These are phyloP conservation scores for Psilocybe sp. DNA, from an alignment of 768 basidiomycete species.

Conservation along the genomic window DNA sequence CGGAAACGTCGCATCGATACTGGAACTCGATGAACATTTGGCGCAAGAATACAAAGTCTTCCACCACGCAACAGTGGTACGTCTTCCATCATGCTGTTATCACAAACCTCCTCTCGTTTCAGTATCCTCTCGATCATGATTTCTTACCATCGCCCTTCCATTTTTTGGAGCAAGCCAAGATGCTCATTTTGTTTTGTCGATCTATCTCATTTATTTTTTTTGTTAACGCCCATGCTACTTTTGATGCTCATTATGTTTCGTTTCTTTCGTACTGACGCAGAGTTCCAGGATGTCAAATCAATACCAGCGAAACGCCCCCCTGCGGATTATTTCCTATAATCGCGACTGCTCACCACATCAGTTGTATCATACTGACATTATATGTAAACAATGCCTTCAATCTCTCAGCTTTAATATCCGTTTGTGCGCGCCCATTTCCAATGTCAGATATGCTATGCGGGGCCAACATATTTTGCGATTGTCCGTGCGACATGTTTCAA, in stretches of 20 bases:
- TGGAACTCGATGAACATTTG: constrained; percentile 91
- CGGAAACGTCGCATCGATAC: constrained; percentile 93
- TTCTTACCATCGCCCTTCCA: constrained; percentile 2
- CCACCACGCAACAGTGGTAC: constrained; percentile 80
- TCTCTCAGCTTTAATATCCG: too few species aligned
- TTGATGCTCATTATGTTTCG: background rate
- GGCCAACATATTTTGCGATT: too few species aligned
- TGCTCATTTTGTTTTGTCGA: background rate
- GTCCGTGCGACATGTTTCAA: too few species aligned
- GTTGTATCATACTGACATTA: too few species aligned
- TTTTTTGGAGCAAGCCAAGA: background rate
- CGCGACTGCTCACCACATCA: too few species aligned
- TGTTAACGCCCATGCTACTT: background rate
- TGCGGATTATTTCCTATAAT: constrained; percentile 81
- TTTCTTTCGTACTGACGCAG: background rate
- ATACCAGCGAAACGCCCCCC: constrained; percentile 83
- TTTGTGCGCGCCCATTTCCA: too few species aligned
- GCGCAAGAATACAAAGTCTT: constrained; percentile 97
- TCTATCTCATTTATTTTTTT: constrained; percentile 3
- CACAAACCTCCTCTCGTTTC: background rate
- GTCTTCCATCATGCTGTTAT: constrained; percentile 24
- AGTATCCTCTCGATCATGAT: constrained; percentile 3
- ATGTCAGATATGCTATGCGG: too few species aligned
- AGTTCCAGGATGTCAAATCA: constrained; percentile 68
- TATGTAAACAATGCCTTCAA: too few species aligned